Percentiles rank a stretch among this genome's conserved stretches.
Evolutionary conservation across 257 asterid species (phyloP).

Genomic region (Cordia subcordata): DNA sequence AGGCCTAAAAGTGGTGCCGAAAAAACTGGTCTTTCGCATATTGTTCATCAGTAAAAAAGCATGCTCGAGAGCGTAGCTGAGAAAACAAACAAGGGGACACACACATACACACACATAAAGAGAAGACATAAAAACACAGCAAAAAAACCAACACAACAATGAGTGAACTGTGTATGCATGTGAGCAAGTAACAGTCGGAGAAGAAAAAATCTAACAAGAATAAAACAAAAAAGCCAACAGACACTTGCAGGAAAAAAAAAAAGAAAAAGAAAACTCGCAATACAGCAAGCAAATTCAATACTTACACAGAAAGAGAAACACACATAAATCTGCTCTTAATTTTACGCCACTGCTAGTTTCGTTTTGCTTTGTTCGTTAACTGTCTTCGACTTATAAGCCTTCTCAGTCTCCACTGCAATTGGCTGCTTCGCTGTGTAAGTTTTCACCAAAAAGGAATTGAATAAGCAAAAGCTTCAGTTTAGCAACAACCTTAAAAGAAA

Average conservation of each 20-base stretch:
- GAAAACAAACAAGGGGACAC: not conserved
- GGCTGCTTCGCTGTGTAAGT: not conserved
- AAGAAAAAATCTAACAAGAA: not conserved
- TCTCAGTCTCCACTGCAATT: conserved; percentile 30
- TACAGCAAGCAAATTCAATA: not conserved
- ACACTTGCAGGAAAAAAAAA: not conserved
- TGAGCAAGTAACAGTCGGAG: conserved; percentile 6
- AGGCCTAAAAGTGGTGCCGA: not conserved
- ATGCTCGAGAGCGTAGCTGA: not conserved
- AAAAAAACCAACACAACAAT: conserved; percentile 9
- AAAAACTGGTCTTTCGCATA: too few relatives aligned
- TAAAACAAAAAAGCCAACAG: conserved; percentile 8
- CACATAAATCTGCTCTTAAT: conserved; percentile 3
- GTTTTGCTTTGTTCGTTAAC: not conserved
- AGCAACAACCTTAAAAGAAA: not conserved
- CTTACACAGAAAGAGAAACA: conserved; percentile 10
- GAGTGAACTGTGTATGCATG: conserved; percentile 14
- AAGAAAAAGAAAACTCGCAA: too few relatives aligned
- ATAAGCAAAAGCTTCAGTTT: conserved; percentile 12
- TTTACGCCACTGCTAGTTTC: conserved; percentile 2
- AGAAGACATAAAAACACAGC: not conserved
- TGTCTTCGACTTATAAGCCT: conserved; percentile 18
- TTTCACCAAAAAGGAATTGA: not conserved
- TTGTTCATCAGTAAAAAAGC: too few relatives aligned
- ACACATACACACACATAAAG: not conserved